Percentiles rank a stretch among this genome's conserved stretches.
Evolutionary conservation across 495 filamentous ascomycete species (phyloP).

Genomic region (Extremus antarcticus): DNA sequence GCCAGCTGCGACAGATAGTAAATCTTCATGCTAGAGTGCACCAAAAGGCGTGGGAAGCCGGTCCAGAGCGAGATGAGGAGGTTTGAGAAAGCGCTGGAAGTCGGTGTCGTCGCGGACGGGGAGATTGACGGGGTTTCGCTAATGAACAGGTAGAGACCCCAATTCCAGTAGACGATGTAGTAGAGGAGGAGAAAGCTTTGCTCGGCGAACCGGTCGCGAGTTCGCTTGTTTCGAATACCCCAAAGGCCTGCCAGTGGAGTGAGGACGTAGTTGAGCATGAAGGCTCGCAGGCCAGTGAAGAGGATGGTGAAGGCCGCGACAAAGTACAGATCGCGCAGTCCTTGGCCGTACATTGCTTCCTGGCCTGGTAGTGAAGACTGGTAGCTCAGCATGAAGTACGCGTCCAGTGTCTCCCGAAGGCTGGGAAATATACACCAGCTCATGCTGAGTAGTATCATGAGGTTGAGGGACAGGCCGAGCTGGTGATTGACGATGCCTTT

Average conservation of each 20-base stretch:
- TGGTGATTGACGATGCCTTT: slow-evolving; percentile 18
- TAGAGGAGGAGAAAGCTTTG: slow-evolving; percentile 86
- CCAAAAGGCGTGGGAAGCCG: slow-evolving; percentile 64
- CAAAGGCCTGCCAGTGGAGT: slow-evolving; percentile 57
- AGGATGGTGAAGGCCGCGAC: slow-evolving; percentile 69
- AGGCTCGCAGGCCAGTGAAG: slow-evolving; percentile 78
- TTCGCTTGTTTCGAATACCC: slow-evolving; percentile 50
- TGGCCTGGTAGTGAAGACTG: slow-evolving; percentile 25
- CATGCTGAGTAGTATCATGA: slow-evolving; percentile 64
- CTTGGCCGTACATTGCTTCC: slow-evolving; percentile 58
- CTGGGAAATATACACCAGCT: slow-evolving; percentile 71
- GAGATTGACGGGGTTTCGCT: slow-evolving; percentile 1
- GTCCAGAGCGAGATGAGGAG: slow-evolving; percentile 52
- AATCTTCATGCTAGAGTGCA: slow-evolving; percentile 66
- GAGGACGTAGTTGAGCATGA: slow-evolving; percentile 74
- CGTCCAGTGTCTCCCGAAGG: slow-evolving; percentile 62
- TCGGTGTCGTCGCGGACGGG: background rate
- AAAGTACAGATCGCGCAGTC: slow-evolving; percentile 68
- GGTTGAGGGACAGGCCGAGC: slow-evolving; percentile 60
- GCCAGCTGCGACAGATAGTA: slow-evolving; percentile 86
- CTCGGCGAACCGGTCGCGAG: slow-evolving; percentile 60
- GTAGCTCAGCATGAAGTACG: slow-evolving; percentile 81
- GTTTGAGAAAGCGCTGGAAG: background rate
- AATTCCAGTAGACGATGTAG: slow-evolving; percentile 62
- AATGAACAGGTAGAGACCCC: slow-evolving; percentile 58